A percentile compares a stretch with the other conserved stretches of the same genome.
Evolutionary conservation across 768 basidiomycete species (phyloP).

Genomic region (Kwoniella sp.): DNA sequence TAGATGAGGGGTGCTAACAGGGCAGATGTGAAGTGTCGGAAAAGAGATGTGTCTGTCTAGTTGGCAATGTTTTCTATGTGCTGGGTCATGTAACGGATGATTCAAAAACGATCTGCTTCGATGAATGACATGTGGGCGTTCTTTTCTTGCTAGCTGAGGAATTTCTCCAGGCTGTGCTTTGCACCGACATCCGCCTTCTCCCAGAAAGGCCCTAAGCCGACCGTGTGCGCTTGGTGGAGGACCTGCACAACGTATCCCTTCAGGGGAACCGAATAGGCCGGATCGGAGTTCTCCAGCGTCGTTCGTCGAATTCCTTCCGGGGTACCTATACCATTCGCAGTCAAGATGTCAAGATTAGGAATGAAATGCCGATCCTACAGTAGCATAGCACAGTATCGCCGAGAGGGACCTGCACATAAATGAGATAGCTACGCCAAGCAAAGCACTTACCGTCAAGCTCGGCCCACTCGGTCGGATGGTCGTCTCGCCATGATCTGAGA

Average conservation of each 20-base stretch:
- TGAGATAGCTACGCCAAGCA: not conserved
- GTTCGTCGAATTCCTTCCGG: conserved; percentile 39
- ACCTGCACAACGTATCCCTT: conserved; percentile 41
- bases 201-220: conserved; percentile 52
- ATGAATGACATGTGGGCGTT: no score
- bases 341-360: not conserved
- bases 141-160: conserved; percentile 20
- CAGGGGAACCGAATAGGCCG: conserved; percentile 36
- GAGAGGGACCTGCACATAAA: no score
- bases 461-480: conserved; percentile 27
- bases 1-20: no score
- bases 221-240: conserved; percentile 35
- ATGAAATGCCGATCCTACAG: no score
- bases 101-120: no score
- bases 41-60: no score
- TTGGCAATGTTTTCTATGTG: no score
- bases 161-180: conserved; percentile 41
- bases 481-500: conserved; percentile 35
- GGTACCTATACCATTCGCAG: conserved; percentile 20
- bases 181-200: conserved; percentile 49
- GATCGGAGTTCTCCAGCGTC: conserved; percentile 41
- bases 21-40: no score
- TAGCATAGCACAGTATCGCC: no score
- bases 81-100: no score
- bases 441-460: conserved; percentile 37